Base-by-base conservation (phyloP, 306 rosid genomes). In the Fragaria nilgerrensis region DNA sequence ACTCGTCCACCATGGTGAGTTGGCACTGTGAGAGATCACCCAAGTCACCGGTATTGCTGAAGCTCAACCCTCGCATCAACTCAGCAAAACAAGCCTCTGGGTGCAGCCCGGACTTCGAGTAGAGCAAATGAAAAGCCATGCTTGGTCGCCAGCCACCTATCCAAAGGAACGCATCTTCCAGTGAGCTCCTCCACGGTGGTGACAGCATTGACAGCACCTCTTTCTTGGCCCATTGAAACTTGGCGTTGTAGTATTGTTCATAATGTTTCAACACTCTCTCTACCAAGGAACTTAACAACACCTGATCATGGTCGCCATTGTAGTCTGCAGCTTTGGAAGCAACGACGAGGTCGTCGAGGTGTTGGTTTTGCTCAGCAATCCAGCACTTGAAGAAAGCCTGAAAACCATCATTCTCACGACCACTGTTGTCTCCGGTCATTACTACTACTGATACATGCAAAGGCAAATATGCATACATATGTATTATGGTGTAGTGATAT, bases 121-220 rank as follows among this genome's bases (percentile, higher is more conserved):
- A 87, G 10, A 92, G 79, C 47, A 92, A 58, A 49, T 88, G 92
- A 59, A 90, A 86, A 36, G 90, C 89, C 88, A 78, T 82, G 61
- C 82, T 88, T 5, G 97, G 97, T 29, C 93, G 78, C 96, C 96
- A 88, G n/a, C 92, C 97, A 1, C 92, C 97, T 70, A 92, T 80
- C 93, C 97, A 88, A 19, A 88, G 87, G 77, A 90, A 88, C 41
- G 92, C 90, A 0, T 80, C 83, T 72, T 90, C 96, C 5, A 92
- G 69, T 0, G 93, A 50, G 66, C 87, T 85, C 17, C 29, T 68
- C 93, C 97, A 90, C 9, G 86, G 7, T 2, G 90, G 88, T 1
- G 89, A 79, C 0, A 88, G 39, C 82, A 92, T 77, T 39, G 44
- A 39, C 4, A 84, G 27, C 13, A 76, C 90, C 34, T 92, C 85